Base-by-base conservation (phyloP, 1,139 yeast species). In the Candida tropicalis region DNA sequence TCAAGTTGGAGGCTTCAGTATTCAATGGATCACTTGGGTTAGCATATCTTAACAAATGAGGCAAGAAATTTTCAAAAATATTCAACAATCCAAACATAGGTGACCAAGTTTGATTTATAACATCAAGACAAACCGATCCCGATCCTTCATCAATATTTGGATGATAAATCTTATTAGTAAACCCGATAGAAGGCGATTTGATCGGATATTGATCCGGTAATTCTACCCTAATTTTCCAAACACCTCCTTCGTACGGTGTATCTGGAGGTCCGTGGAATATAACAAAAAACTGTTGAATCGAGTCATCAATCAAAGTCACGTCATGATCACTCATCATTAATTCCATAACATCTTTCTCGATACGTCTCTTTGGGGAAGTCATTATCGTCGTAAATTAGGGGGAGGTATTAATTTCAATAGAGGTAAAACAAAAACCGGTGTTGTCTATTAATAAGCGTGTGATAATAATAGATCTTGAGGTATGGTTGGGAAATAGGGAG, bases 101-200 rank as follows among this genome's bases (percentile, higher is more conserved):
- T 35, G 96, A 87, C 99, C 99, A 93, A 1, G 98, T 90, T 60
- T 93, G 97, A 64, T 93, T 93, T 53, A 93, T 91, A 27, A 93
- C 99, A 60, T 93, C 99, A 46, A 93, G 79, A 65, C 99, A 93
- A 11, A 93, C 97, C 0, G 95, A 84, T 0, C 99, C 99, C 3
- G 96, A 85, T 23, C 82, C 77, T 59, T 88, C 93, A 58, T 88
- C 96, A 47, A 88, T 87, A 60, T 93, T 93, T 5, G 99, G 99
- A 60, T 93, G 99, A 64, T 82, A 91, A 25, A 93, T 91, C 62
- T 85, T 87, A 64, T 91, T 93, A 45, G 83, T 83, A 61, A 93
- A 93, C 3, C 98, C 98, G 52, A 93, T 90, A 12, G 97, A 89
- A 11, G 99, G 99, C 8, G 96, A 87, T 60, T 89, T 91, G 63